These are phyloP conservation scores for Podila epigama DNA, from an alignment of 192 early-diverging fungal genomes.

Conservation along the genomic window DNA sequence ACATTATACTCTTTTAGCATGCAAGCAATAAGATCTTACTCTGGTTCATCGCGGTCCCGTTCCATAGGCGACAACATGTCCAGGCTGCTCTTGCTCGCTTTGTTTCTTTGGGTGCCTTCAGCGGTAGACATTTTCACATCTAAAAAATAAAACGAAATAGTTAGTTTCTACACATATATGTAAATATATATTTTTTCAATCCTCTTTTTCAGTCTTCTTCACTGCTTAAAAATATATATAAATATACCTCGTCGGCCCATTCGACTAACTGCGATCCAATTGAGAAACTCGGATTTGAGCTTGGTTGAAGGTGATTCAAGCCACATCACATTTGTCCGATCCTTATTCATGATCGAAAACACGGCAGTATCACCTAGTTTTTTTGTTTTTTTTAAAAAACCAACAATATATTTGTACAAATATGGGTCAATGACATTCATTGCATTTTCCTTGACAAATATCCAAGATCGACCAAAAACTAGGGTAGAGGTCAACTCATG, in stretches of 20 bases:
- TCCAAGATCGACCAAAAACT: neutral
- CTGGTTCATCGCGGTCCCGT: neutral
- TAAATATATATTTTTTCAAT: no score
- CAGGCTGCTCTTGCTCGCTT: neutral
- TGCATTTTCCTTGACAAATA: neutral
- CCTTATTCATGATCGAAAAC: constrained; percentile 24
- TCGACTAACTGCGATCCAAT: constrained; percentile 13
- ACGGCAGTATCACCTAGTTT: constrained; percentile 19
- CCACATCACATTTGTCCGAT: constrained; percentile 32
- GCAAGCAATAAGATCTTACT: neutral
- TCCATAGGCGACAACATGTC: neutral
- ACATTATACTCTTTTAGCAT: neutral
- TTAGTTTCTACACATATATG: no score
- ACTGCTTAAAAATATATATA: no score
- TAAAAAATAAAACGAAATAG: no score
- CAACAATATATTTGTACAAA: neutral
- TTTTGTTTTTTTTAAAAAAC: neutral
- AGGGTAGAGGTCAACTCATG: no score
- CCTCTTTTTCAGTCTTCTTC: no score
- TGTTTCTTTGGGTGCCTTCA: neutral
- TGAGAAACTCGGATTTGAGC: constrained; percentile 41
- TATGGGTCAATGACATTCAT: neutral
- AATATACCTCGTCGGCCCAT: constrained; percentile 37
- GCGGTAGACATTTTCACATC: neutral
- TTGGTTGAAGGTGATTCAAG: constrained; percentile 40